phyloP scores from a whole-genome alignment of 23 red algal species.

The Gracilaria caudata region DNA sequence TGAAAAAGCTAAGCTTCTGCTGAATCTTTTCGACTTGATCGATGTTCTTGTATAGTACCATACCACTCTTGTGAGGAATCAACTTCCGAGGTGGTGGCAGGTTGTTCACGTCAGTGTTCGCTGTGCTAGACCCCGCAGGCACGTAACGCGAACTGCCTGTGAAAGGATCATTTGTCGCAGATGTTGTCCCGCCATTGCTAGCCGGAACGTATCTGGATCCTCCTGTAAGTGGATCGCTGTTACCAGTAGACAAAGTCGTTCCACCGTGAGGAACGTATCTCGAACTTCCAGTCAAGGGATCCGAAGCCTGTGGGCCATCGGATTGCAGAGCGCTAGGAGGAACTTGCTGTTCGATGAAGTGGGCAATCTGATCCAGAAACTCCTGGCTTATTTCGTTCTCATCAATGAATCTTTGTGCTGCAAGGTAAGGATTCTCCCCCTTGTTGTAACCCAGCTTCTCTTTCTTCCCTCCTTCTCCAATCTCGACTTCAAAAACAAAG shows the following conservation, averaged over 20 bases:
- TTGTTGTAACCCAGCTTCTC: constrained; percentile 87
- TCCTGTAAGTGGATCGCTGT: constrained; percentile 60
- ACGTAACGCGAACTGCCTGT: constrained; percentile 66
- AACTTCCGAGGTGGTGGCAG: constrained; percentile 72
- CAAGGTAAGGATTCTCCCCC: constrained; percentile 95
- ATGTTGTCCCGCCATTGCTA: neutral
- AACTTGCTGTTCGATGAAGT: constrained; percentile 92
- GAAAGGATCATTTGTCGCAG: constrained; percentile 39
- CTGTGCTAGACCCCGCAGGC: constrained; percentile 28
- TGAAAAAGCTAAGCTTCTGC: constrained; percentile 62
- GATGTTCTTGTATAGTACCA: constrained; percentile 57
- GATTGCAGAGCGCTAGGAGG: constrained; percentile 56
- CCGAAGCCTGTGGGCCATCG: constrained; percentile 29
- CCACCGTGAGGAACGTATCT: constrained; percentile 77
- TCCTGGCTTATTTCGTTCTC: constrained; percentile 83
- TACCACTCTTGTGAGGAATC: constrained; percentile 68
- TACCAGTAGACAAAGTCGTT: neutral
- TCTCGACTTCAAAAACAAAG: constrained; percentile 99
- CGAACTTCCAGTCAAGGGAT: constrained; percentile 83
- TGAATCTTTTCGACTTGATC: constrained; percentile 77
- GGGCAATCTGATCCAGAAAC: constrained; percentile 90
- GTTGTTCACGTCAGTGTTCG: constrained; percentile 1
- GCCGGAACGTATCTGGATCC: constrained; percentile 40
- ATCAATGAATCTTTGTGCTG: constrained; percentile 95
- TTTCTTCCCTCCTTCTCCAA: constrained; percentile 80